Percentiles rank a stretch among this genome's conserved stretches.
These are phyloP conservation scores for Nothopassalora personata DNA, from an alignment of 2,329 filamentous ascomycete genomes.

Conservation along the genomic window DNA sequence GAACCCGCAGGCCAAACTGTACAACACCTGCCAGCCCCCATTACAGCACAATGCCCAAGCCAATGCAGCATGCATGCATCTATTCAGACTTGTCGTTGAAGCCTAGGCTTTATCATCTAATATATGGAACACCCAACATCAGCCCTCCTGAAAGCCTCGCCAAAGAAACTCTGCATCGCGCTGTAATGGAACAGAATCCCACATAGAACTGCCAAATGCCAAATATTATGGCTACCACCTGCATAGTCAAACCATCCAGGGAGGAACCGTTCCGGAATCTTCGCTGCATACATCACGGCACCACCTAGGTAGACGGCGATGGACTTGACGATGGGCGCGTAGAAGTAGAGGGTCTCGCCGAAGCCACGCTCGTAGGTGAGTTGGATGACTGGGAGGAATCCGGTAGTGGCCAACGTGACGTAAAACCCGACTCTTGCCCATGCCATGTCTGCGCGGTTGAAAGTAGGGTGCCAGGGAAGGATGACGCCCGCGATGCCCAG, in stretches of 20 bases:
- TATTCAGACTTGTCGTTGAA: not conserved
- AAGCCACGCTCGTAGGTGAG: conserved; percentile 70
- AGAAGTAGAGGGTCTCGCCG: conserved; percentile 83
- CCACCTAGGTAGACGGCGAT: conserved; percentile 80
- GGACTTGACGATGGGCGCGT: conserved; percentile 79
- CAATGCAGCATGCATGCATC: not conserved
- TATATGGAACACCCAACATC: conserved; percentile 28
- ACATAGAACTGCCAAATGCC: conserved; percentile 90
- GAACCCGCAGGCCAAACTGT: not conserved
- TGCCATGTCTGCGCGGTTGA: conserved; percentile 87
- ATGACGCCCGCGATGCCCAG: conserved; percentile 84
- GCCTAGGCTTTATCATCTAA: conserved; percentile 8
- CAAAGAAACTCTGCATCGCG: conserved; percentile 94
- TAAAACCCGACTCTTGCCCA: conserved; percentile 93
- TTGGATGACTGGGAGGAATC: conserved; percentile 83
- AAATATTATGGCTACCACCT: conserved; percentile 93
- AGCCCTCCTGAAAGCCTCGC: conserved; percentile 43
- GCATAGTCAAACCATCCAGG: conserved; percentile 94
- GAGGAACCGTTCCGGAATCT: conserved; percentile 86
- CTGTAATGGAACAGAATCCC: conserved; percentile 96
- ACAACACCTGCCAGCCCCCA: not conserved
- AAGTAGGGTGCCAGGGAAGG: conserved; percentile 90
- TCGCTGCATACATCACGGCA: conserved; percentile 82
- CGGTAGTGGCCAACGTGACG: conserved; percentile 77
- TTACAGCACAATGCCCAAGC: not conserved